Conservation (phyloP, 176 grass and related monocot genomes). For the Pontederia crassipes region DNA sequence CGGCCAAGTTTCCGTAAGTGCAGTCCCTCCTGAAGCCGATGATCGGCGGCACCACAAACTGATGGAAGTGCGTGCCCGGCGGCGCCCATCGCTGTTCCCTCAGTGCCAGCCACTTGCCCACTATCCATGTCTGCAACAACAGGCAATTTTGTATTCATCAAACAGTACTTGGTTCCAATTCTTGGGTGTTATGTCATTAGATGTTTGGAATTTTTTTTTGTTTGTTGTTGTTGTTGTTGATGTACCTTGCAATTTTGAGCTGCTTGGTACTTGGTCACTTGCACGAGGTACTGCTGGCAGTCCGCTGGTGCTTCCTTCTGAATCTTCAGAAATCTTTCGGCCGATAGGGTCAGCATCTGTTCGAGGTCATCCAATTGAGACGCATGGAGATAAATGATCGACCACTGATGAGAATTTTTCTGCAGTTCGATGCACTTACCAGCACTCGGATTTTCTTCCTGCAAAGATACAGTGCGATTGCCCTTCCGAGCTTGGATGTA, state of each 20-base stretch:
- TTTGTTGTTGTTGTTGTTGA: not conserved
- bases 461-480: conserved; percentile 82
- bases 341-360: conserved; percentile 81
- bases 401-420: not conserved
- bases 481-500: conserved; percentile 85
- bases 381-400: not conserved
- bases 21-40: conserved; percentile 77
- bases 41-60: conserved; percentile 91
- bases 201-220: not conserved
- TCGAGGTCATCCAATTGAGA: not conserved
- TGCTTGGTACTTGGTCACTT: conserved; percentile 83
- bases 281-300: conserved; percentile 61
- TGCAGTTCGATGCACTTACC: conserved; percentile 16
- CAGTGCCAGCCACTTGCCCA: conserved; percentile 80
- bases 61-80: conserved; percentile 86
- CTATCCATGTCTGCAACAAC: conserved; percentile 65
- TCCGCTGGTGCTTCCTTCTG: conserved; percentile 63
- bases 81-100: conserved; percentile 80
- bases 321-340: conserved; percentile 69
- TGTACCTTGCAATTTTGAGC: conserved; percentile 69
- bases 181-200: not conserved
- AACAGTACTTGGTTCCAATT: not conserved
- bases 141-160: not conserved
- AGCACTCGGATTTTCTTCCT: conserved; percentile 62
- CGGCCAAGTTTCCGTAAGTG: conserved; percentile 78